Conservation (phyloP, 2,329 filamentous ascomycete genomes). For the Fusarium illudens region DNA sequence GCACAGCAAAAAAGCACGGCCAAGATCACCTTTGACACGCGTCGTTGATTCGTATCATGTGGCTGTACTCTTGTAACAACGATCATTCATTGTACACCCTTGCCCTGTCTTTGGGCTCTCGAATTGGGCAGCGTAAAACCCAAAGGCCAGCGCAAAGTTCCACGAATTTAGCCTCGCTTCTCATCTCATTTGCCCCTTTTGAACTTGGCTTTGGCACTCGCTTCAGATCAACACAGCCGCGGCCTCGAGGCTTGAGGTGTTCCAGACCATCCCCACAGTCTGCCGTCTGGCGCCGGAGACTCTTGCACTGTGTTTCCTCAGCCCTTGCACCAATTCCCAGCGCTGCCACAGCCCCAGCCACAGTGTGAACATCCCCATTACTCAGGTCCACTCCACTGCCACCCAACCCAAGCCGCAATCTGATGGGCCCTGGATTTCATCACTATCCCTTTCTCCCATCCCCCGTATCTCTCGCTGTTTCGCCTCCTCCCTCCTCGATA, state of each 20-base stretch:
- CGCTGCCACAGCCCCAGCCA: conserved; percentile 8
- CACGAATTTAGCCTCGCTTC: conserved; percentile 17
- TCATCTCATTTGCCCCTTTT: conserved; percentile 40
- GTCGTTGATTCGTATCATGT: conserved; percentile 23
- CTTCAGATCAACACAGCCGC: conserved; percentile 33
- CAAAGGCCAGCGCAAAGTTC: conserved; percentile 5
- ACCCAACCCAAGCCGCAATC: conserved; percentile 33
- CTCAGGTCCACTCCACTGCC: conserved; percentile 29
- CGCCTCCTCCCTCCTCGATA: conserved; percentile 32
- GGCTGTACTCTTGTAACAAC: conserved; percentile 24
- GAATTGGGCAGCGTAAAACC: conserved; percentile 27
- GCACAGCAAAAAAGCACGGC: too few relatives aligned
- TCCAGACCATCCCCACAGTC: conserved; percentile 36
- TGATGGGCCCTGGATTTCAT: conserved; percentile 40
- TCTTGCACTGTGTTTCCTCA: conserved; percentile 31
- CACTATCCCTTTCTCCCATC: conserved; percentile 42
- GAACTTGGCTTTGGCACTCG: conserved; percentile 15
- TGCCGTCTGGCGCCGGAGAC: conserved; percentile 1
- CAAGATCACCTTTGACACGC: conserved; percentile 13
- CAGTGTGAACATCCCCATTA: conserved; percentile 30
- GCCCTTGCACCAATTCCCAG: not conserved
- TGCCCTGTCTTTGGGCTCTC: conserved; percentile 4
- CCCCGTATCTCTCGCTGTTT: conserved; percentile 29
- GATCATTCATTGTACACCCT: conserved; percentile 13
- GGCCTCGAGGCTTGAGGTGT: conserved; percentile 27